Conservation (phyloP, 2,329 filamentous ascomycete species). For the Fusarium protoensiforme region DNA sequence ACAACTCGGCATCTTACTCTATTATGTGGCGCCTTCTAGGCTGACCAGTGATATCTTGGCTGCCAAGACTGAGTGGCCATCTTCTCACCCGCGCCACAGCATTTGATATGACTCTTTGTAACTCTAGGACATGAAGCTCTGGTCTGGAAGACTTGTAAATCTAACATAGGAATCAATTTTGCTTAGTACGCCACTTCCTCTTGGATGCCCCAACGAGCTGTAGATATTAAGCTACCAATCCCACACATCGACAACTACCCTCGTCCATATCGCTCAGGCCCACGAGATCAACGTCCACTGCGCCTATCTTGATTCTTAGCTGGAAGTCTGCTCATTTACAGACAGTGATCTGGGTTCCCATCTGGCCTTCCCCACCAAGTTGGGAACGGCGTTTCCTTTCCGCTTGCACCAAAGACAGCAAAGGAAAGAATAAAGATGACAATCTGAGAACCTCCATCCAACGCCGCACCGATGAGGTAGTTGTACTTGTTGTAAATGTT, state of each 20-base stretch:
- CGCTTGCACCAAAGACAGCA: slow-evolving; percentile 39
- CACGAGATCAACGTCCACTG: neutral
- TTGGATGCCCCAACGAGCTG: neutral
- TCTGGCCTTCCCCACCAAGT: neutral
- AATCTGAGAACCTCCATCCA: slow-evolving; percentile 43
- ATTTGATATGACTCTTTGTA: neutral
- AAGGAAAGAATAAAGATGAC: slow-evolving; percentile 44
- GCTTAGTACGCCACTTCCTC: neutral
- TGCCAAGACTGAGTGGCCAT: neutral
- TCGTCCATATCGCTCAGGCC: neutral
- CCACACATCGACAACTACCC: neutral
- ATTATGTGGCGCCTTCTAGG: neutral
- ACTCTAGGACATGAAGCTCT: accelerated
- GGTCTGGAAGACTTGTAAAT: neutral
- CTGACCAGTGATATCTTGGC: neutral
- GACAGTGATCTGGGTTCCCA: neutral
- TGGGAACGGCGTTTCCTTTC: slow-evolving; percentile 32
- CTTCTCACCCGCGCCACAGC: neutral
- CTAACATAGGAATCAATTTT: neutral
- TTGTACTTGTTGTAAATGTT: slow-evolving; percentile 44
- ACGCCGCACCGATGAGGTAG: slow-evolving; percentile 40
- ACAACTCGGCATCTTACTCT: neutral
- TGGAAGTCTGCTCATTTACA: neutral
- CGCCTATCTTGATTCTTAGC: neutral
- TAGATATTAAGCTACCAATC: neutral